Conservation (phyloP, 257 asterid genomes). For the Petunia secreta region DNA sequence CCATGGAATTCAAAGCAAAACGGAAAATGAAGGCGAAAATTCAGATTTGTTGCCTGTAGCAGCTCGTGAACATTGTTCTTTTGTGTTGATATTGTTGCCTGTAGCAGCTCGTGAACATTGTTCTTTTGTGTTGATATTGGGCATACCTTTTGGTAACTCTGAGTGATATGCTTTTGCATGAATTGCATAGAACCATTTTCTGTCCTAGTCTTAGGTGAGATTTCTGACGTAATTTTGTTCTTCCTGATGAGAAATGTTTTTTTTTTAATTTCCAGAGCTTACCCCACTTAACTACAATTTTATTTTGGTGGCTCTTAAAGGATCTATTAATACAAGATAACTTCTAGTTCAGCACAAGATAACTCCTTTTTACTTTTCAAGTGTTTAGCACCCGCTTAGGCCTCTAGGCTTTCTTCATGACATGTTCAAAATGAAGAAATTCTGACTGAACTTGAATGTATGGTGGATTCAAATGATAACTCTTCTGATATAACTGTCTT, state of each 20-base stretch:
- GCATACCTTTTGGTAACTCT: not conserved
- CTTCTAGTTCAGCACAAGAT: not conserved
- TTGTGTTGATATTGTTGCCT: not conserved
- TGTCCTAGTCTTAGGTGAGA: not conserved
- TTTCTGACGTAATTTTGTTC: not conserved
- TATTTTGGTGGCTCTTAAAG: not conserved
- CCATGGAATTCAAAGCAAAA: constrained; percentile 2
- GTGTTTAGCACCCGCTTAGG: not conserved
- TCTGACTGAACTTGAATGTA: not conserved
- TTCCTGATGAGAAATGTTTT: not conserved
- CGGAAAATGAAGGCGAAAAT: not conserved
- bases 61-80: not conserved
- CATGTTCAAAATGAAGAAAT: not conserved
- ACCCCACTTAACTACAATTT: not conserved
- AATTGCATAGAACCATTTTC: not conserved
- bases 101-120: not conserved
- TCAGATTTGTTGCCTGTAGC: not conserved
- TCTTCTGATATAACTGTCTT: not conserved
- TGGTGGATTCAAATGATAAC: constrained; percentile 10
- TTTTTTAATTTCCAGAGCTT: not conserved
- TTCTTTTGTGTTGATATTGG: not conserved
- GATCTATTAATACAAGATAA: not conserved
- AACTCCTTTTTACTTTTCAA: constrained; percentile 3
- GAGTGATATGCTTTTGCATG: not conserved
- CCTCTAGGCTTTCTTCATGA: constrained; percentile 6